Conservation (phyloP, 805 yeast species). For the Barnettozyma salicaria region DNA sequence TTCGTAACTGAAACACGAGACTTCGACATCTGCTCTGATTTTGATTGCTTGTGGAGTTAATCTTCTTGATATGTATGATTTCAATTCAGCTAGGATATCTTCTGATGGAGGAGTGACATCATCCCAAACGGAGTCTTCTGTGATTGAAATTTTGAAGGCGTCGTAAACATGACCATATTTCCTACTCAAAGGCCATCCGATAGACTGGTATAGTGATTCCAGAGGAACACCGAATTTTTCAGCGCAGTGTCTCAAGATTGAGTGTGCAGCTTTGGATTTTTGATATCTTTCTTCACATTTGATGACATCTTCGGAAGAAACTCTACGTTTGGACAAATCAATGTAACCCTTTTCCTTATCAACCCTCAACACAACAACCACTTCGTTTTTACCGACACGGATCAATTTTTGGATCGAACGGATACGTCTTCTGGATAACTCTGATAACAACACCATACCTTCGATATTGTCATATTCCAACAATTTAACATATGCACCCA, state of each 20-base stretch:
- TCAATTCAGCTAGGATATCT: conserved; percentile 77
- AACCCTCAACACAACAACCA: conserved; percentile 94
- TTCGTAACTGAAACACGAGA: conserved; percentile 93
- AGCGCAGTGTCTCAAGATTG: conserved; percentile 97
- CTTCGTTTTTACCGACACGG: conserved; percentile 98
- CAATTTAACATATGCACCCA: conserved; percentile 97
- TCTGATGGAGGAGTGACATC: conserved; percentile 64
- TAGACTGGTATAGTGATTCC: conserved; percentile 76
- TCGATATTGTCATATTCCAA: conserved; percentile 97
- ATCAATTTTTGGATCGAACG: conserved; percentile 95
- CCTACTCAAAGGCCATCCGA: conserved; percentile 97
- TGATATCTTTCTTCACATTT: conserved; percentile 97
- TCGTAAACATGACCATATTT: conserved; percentile 96
- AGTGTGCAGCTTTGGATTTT: conserved; percentile 95
- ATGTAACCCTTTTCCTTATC: conserved; percentile 98
- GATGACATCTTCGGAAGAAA: conserved; percentile 93
- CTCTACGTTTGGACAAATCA: conserved; percentile 96
- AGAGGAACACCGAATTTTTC: conserved; percentile 88
- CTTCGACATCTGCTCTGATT: conserved; percentile 97
- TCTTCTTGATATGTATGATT: conserved; percentile 83
- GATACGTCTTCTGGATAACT: conserved; percentile 96
- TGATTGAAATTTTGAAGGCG: conserved; percentile 93
- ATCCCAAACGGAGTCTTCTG: conserved; percentile 81
- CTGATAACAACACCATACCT: conserved; percentile 96
- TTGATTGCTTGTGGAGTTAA: conserved; percentile 97